Evolutionary conservation across 176 grass and related monocot species (phyloP), one percentile per base, ranked within the genome.

Genomic region (Oryza punctata): DNA sequence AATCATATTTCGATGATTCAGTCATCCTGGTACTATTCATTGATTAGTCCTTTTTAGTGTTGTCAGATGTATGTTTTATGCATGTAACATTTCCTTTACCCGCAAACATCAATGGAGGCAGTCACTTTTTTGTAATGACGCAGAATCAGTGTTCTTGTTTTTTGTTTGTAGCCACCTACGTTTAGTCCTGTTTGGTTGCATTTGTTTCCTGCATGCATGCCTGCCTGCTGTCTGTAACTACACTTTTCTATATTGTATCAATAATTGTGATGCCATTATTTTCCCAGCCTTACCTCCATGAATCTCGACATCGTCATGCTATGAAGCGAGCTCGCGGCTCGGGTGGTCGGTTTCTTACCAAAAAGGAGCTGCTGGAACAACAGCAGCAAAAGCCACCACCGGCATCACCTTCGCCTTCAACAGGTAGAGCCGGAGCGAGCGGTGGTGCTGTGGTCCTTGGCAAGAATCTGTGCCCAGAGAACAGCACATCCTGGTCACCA

Each of bases 241-340:
- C 13, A 61, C 5, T 67, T 81, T 47, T 40, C 27, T 70, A 8
- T 28, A 65, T 70, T 44, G 44, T 54, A 46, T 70, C 7, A 4
- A 37, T 35, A 84, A 14, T 1, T 60, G 10, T 28, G 63, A 60
- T 65, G 5, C 28, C 82, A n/a, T 81, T 60, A n/a, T 38, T 16
- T 60, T 87, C 47, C 52, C 87, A 99, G 97, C 97, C 97, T 73
- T 99, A 99, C 74, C 96, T 99, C 76, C 96, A 99, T 47, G 96
- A 99, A 69, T 99, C 96, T 78, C 93, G 96, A 15, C 96, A 99
- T 71, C 85, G 80, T 15, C 96, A 99, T 32, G 96, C 96, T 54
- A 94, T 99, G 93, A 96, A 99, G 65, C 79, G 96, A 77, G 93
- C 85, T 43, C 90, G 96, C 66, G 96, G 96, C 76, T 92, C 89